Evolutionary conservation across 225 moss, liverwort and hornwort genomes (phyloP), one percentile per base, ranked within the genome.

Genomic region (Pleurozium schreberi): DNA sequence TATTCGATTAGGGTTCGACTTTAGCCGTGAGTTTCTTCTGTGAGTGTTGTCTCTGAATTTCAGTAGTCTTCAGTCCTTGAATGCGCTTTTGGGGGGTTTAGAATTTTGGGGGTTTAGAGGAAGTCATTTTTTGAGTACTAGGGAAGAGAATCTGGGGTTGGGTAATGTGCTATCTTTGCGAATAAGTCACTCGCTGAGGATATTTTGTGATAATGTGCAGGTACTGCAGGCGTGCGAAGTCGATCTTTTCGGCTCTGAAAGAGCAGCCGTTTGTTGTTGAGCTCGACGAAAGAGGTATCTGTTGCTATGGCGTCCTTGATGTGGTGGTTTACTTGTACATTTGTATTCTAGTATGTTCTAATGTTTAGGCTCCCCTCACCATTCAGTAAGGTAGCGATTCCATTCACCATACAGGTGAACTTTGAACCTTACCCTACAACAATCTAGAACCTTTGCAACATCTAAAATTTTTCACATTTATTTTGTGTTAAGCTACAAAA

Each of bases 161-260:
- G 40, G 60, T 3, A 40, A 23, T 58, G 83, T 31, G 7, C 31
- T 43, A 14, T 3, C 12, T 28, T 31, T 12, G 40, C 64, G 83
- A 80, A n/a, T 25, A 30, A 30, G 52, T 31, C 36, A 40, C 33
- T 83, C 60, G 3, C 30, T 55, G 83, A 86, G 16, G 43, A 61
- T 78, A 45, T 89, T 17, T 64, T 73, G 75, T 81, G 77, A 73
- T 34, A 55, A 47, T 87, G 31, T 88, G 93, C 92, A 98, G 98
- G 65, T 97, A 96, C 77, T 98, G 98, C 80, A 93, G 95, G 91
- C 95, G 96, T 73, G 97, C 98, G 10, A 98, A 98, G 93, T 88
- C 93, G 67, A 94, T 98, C 42, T 97, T 98, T 91, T 91, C 93
- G 75, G 92, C 92, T 36, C 43, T 98, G 95, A 90, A 96, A 28